Evolutionary conservation across 148 eudicot genomes (phyloP).

Genomic region (Fagopyrum esculentum): DNA sequence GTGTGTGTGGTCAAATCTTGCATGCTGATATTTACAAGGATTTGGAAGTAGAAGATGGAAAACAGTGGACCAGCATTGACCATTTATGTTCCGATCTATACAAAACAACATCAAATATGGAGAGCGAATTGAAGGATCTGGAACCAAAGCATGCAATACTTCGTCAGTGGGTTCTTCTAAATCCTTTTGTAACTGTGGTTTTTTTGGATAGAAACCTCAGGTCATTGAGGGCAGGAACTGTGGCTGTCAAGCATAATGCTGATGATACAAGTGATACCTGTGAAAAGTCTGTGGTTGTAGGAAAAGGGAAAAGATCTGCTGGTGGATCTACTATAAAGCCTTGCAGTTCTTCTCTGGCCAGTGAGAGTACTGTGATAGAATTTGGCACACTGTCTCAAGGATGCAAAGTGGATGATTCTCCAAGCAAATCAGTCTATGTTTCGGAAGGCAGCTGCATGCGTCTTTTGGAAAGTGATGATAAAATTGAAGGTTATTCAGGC

Average conservation of each 20-base stretch:
- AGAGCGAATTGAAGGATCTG: slow-evolving; percentile 31
- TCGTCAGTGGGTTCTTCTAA: slow-evolving; percentile 60
- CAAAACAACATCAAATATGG: slow-evolving; percentile 41
- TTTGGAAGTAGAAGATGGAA: slow-evolving; percentile 27
- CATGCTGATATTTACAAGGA: slow-evolving; percentile 25
- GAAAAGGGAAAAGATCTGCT: slow-evolving; percentile 19
- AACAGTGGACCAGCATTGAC: slow-evolving; percentile 46
- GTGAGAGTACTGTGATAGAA: slow-evolving; percentile 22
- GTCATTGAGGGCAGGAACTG: slow-evolving; percentile 53
- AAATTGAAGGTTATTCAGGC: slow-evolving; percentile 15
- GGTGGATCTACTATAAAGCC: slow-evolving; percentile 14
- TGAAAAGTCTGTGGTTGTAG: slow-evolving; percentile 17
- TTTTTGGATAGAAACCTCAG: slow-evolving; percentile 60
- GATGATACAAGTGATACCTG: slow-evolving; percentile 18
- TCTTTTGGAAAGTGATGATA: slow-evolving; percentile 24
- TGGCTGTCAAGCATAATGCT: slow-evolving; percentile 34
- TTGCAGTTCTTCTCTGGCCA: slow-evolving; percentile 22
- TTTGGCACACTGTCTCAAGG: slow-evolving; percentile 14
- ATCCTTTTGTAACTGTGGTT: slow-evolving; percentile 80
- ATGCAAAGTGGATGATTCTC: slow-evolving; percentile 19
- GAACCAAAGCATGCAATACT: slow-evolving; percentile 41
- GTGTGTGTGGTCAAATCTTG: slow-evolving; percentile 55
- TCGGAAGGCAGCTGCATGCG: slow-evolving; percentile 35
- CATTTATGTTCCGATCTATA: slow-evolving; percentile 59
- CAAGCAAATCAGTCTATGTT: slow-evolving; percentile 30